These are phyloP conservation scores for Monilinia polystroma DNA, from an alignment of 2,329 filamentous ascomycete genomes.

Conservation along the genomic window DNA sequence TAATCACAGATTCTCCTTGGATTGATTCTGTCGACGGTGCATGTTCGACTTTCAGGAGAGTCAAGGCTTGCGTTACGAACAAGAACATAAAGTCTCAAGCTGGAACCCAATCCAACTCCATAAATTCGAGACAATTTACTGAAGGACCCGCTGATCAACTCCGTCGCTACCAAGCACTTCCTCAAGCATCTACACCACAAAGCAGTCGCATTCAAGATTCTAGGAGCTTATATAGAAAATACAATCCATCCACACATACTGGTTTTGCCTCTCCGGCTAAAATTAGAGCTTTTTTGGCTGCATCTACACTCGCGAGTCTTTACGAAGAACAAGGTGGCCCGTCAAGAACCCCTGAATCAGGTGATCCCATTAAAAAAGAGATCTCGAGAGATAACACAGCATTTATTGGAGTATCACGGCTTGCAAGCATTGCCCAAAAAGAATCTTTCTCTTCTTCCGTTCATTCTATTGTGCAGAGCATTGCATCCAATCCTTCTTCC, in stretches of 20 bases:
- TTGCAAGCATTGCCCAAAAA: constrained; percentile 15
- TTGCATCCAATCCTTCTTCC: constrained; percentile 38
- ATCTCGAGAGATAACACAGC: neutral
- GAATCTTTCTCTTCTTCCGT: constrained; percentile 25
- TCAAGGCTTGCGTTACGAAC: constrained; percentile 16
- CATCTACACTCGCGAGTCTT: constrained; percentile 22
- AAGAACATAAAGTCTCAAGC: neutral
- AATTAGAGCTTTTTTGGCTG: constrained; percentile 21
- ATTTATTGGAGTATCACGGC: constrained; percentile 19
- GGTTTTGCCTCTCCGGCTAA: neutral
- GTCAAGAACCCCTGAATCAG: neutral
- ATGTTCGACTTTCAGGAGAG: constrained; percentile 24
- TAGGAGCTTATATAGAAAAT: constrained; percentile 29
- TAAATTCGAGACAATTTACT: neutral
- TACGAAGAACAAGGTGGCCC: constrained; percentile 11
- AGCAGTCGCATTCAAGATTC: constrained; percentile 28
- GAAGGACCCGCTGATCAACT: constrained; percentile 25
- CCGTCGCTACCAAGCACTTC: constrained; percentile 28
- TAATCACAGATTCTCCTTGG: neutral
- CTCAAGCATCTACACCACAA: neutral
- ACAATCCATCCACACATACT: constrained; percentile 12
- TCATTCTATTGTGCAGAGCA: constrained; percentile 28
- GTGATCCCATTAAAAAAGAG: constrained; percentile 6
- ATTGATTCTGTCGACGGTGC: constrained; percentile 29
- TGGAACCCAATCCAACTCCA: neutral